Conservation (phyloP, 225 moss, liverwort and hornwort genomes). For the Sphagnum tenellum region DNA sequence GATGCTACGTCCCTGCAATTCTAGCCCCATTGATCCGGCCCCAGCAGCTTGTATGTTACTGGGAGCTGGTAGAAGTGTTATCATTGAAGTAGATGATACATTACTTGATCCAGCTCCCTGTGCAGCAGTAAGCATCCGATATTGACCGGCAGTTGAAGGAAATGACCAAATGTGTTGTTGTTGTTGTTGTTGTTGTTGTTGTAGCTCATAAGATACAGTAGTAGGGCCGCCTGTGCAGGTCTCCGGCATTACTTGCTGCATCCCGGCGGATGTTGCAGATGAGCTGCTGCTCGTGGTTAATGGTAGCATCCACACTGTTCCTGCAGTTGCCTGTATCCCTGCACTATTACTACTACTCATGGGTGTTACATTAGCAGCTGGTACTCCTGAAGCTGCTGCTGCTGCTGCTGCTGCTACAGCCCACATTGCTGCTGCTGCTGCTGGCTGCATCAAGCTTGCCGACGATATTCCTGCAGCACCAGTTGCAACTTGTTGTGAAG, state of each 20-base stretch:
- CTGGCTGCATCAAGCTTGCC: constrained; percentile 28
- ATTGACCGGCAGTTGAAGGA: constrained; percentile 54
- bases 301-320: constrained; percentile 95
- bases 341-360: constrained; percentile 32
- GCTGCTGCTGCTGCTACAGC: constrained; percentile 90
- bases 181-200: constrained; percentile 13
- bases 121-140: constrained; percentile 61
- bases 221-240: too few relatives aligned
- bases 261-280: constrained; percentile 74
- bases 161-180: constrained; percentile 94
- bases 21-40: constrained; percentile 76
- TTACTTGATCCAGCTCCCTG: constrained; percentile 53
- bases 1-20: constrained; percentile 49
- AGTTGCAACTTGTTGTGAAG: constrained; percentile 43
- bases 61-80: constrained; percentile 73
- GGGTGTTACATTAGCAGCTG: too few relatives aligned
- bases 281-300: constrained; percentile 44
- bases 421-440: constrained; percentile 87
- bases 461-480: constrained; percentile 17
- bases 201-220: too few relatives aligned
- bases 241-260: constrained; percentile 64
- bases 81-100: constrained; percentile 53
- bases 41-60: constrained; percentile 46
- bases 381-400: constrained; percentile 43
- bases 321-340: constrained; percentile 25